Base-by-base conservation (phyloP, 495 filamentous ascomycete genomes). In the Immersiella caudata region DNA sequence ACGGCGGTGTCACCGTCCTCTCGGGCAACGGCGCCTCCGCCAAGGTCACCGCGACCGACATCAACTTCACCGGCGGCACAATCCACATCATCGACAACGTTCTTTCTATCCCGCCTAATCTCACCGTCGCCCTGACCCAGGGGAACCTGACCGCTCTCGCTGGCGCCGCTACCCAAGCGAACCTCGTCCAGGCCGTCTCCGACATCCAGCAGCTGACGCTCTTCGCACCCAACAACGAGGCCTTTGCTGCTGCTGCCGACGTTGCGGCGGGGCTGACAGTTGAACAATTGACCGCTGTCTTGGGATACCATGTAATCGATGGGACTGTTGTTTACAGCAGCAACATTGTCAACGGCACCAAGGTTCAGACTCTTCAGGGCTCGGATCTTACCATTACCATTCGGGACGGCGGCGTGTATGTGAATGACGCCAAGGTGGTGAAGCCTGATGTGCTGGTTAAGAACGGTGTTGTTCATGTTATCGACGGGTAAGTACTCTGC, bases 381-480 rank as follows among this genome's bases (percentile, higher is more conserved):
- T 70, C 66, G 4, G 79, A 83, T 29, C 60, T 91, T 33, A 87
- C 79, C 3, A 79, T 92, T 36, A 78, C 72, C 4, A 74, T 86
- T 25, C 66, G 75, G 1, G 78, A 84, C 26, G 85, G 82, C 33
- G 74, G 70, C 16, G 62, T 77, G 14, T 79, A 68, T 64, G 79
- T 81, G 54, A 82, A 83, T 59, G 74, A 75, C 20, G 81, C 78
- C 14, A 65, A 70, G 56, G 69, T 80, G 20, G 60, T 77, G 14
- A 46, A 76, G 33, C 67, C 85, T 2, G 83, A 92, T 72, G 75
- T 92, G 4, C 80, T 93, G 0, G 70, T 89, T 57, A 77, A 78
- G 22, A 91, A 91, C 59, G 90, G 90, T 65, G 89, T 93, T 11
- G 75, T 91, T 6, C 89, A 92, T 71, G 75, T 90, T 33, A 84